These are phyloP conservation scores for Raphidocelis subcapitata DNA, from an alignment of 139 green algal genomes.

Conservation along the genomic window DNA sequence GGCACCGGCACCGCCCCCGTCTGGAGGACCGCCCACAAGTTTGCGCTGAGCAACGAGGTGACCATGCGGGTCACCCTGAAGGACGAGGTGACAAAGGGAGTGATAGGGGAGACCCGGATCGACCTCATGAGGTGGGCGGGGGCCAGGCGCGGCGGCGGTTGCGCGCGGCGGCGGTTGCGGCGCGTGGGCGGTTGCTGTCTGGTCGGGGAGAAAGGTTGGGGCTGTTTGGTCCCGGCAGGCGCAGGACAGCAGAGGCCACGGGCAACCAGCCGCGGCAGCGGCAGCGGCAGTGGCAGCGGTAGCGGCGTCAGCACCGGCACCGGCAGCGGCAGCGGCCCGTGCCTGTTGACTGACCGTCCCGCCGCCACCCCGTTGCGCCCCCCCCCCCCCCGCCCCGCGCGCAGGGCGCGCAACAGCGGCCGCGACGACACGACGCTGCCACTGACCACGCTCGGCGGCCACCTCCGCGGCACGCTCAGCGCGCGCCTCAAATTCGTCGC, in stretches of 20 bases:
- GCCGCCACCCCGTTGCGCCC: too few species aligned
- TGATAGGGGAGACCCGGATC: constrained; percentile 20
- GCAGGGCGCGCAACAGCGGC: constrained; percentile 19
- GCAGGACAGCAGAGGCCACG: too few species aligned
- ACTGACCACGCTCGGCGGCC: constrained; percentile 15
- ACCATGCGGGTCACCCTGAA: constrained; percentile 8
- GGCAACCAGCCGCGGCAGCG: too few species aligned
- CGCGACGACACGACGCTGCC: constrained; percentile 13
- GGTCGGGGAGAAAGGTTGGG: too few species aligned
- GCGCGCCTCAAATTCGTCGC: constrained; percentile 25
- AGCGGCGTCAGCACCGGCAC: too few species aligned
- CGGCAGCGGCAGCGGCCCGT: too few species aligned
- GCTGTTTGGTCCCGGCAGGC: too few species aligned
- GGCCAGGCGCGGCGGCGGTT: background rate
- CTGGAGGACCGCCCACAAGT: constrained; percentile 36
- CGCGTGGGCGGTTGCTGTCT: background rate
- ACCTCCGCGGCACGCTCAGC: background rate
- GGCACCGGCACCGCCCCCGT: constrained; percentile 5
- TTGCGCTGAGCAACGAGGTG: constrained; percentile 18
- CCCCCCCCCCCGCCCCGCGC: background rate
- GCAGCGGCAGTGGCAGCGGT: too few species aligned
- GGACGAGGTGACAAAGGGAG: constrained; percentile 23
- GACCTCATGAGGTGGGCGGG: constrained; percentile 14
- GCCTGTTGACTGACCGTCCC: too few species aligned
- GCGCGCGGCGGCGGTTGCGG: background rate